phyloP scores from a whole-genome alignment of 768 basidiomycete genomes.

The Hypholoma sublateritium region DNA sequence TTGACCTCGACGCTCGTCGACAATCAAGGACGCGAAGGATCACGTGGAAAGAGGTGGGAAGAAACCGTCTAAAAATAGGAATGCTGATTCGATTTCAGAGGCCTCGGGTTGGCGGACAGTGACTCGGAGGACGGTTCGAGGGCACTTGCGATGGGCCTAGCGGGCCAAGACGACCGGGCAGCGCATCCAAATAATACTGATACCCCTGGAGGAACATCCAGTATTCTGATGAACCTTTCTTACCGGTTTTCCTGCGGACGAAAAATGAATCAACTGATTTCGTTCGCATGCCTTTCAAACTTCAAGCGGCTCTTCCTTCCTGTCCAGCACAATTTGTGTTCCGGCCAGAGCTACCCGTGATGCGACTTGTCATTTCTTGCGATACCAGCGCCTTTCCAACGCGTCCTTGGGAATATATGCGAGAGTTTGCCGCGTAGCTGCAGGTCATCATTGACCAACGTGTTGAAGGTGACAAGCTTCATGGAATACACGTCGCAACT shows the following conservation, averaged over 20 bases:
- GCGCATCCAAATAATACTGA: no score
- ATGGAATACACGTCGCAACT: no score
- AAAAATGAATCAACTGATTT: background rate
- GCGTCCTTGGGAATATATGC: background rate
- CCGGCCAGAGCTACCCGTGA: background rate
- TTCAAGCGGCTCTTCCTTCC: background rate
- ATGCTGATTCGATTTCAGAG: background rate
- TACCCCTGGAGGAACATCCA: no score
- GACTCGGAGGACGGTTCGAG: background rate
- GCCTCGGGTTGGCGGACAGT: background rate
- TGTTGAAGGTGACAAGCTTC: no score
- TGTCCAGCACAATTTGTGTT: background rate
- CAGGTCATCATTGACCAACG: no score
- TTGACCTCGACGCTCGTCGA: background rate
- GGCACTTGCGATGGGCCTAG: no score
- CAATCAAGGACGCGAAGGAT: conserved; percentile 5
- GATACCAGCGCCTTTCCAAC: background rate
- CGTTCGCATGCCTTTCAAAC: conserved; percentile 7
- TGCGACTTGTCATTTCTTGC: background rate
- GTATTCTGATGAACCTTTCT: background rate
- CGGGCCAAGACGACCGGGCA: no score
- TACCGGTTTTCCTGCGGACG: background rate
- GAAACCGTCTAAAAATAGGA: background rate
- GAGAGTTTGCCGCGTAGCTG: no score
- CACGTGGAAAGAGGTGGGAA: conserved; percentile 13